Evolutionary conservation across 768 basidiomycete species (phyloP).

Genomic region (Amanita phalloides): DNA sequence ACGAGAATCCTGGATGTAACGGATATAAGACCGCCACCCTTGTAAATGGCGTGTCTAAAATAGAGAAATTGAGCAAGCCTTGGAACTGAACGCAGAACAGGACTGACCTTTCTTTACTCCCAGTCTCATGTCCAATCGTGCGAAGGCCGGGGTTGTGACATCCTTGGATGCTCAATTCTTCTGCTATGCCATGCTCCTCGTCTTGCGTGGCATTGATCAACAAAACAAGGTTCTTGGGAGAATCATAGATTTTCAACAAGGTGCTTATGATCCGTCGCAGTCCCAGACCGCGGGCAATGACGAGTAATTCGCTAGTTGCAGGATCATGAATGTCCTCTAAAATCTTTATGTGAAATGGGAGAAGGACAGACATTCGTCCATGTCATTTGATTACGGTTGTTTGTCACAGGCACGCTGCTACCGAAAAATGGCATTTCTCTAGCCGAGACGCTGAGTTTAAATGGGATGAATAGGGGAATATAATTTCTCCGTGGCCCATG

Average conservation of each 20-base stretch:
- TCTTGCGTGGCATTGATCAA: constrained; percentile 77
- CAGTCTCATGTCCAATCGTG: constrained; percentile 74
- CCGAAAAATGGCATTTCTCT: no score
- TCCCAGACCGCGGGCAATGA: constrained; percentile 88
- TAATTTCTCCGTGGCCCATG: no score
- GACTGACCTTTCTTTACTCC: constrained; percentile 63
- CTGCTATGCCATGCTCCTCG: constrained; percentile 86
- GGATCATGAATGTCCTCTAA: constrained; percentile 66
- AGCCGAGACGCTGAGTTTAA: background rate
- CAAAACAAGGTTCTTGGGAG: constrained; percentile 72
- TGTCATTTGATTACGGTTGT: no score
- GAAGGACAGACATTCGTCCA: constrained; percentile 32
- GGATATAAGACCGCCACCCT: constrained; percentile 79
- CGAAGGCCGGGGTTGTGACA: constrained; percentile 80
- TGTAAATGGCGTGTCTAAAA: constrained; percentile 73
- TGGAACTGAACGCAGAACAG: background rate
- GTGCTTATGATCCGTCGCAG: constrained; percentile 76
- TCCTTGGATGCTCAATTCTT: constrained; percentile 88
- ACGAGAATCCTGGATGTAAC: constrained; percentile 92
- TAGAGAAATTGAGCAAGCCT: constrained; percentile 1
- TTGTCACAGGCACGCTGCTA: no score
- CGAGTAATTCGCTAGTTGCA: constrained; percentile 55
- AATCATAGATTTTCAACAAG: constrained; percentile 88
- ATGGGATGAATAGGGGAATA: no score
- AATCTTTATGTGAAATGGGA: constrained; percentile 61